Percentiles rank a stretch among this genome's conserved stretches.
phyloP scores from a whole-genome alignment of 345 rosid genomes.

The Hibiscus tridactylites region DNA sequence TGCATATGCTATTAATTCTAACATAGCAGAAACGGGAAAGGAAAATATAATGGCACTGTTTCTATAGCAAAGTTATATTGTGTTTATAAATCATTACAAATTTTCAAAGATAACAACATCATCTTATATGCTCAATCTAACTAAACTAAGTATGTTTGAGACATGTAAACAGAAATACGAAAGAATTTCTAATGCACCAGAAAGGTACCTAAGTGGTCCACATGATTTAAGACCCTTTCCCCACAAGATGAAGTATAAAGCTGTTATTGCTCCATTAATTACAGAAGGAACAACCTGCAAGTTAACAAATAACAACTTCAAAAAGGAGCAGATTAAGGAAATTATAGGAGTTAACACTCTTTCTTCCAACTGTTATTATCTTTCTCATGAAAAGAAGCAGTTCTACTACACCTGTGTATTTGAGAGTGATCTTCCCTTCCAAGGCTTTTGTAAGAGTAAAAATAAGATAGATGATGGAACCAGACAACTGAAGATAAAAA shows the following conservation, averaged over 20 bases:
- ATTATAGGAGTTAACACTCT: conserved; percentile 6
- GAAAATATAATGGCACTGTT: neutral
- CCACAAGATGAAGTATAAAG: conserved; percentile 89
- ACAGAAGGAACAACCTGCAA: conserved; percentile 85
- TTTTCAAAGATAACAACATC: neutral
- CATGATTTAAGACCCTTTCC: conserved; percentile 87
- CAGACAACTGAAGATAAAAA: conserved; percentile 79
- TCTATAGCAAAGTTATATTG: neutral
- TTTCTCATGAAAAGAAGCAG: neutral
- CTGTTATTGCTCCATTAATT: conserved; percentile 86
- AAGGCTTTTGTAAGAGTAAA: conserved; percentile 79
- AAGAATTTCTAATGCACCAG: conserved; percentile 6
- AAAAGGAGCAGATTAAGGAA: neutral
- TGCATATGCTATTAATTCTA: neutral
- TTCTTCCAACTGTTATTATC: neutral
- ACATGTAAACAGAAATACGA: neutral
- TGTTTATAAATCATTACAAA: neutral
- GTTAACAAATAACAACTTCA: conserved; percentile 16
- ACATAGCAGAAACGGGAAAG: neutral
- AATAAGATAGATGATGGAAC: conserved; percentile 68
- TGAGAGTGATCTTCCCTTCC: conserved; percentile 93
- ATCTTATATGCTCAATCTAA: neutral
- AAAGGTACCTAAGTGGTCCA: conserved; percentile 81
- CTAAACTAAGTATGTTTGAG: neutral
- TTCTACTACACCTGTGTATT: conserved; percentile 62